A percentile compares a stretch with the other conserved stretches of the same genome.
Evolutionary conservation across 257 asterid species (phyloP).

Genomic region (Penstemon barbatus): DNA sequence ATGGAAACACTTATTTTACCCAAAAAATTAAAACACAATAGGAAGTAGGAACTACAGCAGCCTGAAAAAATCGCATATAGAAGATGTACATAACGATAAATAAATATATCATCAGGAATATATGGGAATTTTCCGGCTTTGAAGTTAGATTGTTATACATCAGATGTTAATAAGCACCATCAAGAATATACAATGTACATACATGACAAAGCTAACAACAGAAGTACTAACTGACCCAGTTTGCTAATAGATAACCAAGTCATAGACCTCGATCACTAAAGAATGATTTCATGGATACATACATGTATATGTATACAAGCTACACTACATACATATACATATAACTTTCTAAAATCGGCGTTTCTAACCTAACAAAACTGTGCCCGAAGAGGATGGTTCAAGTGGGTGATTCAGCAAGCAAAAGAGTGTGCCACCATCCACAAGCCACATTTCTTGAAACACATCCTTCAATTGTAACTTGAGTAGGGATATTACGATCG

Average conservation of each 20-base stretch:
- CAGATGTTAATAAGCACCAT: constrained; percentile 7
- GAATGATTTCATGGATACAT: constrained; percentile 27
- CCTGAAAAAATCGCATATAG: too few species aligned
- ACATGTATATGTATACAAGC: constrained; percentile 23
- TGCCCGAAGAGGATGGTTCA: constrained; percentile 37
- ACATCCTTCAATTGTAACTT: constrained; percentile 60
- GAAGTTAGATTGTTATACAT: neutral
- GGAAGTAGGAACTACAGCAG: too few species aligned
- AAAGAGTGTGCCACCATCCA: constrained; percentile 99
- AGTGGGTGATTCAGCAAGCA: constrained; percentile 63
- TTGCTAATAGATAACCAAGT: constrained; percentile 29
- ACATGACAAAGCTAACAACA: constrained; percentile 2
- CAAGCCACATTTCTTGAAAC: constrained; percentile 66
- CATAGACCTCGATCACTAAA: constrained; percentile 28
- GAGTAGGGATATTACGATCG: constrained; percentile 74
- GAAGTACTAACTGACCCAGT: constrained; percentile 23
- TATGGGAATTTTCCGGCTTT: too few species aligned
- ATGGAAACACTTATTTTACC: too few species aligned
- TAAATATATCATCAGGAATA: too few species aligned
- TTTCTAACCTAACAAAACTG: constrained; percentile 77
- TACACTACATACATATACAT: constrained; percentile 32
- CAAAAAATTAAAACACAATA: too few species aligned
- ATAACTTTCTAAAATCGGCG: neutral
- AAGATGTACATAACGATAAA: too few species aligned
- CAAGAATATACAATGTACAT: constrained; percentile 30